Conservation (phyloP, 495 filamentous ascomycete species). For the Haplographium delicatum region DNA sequence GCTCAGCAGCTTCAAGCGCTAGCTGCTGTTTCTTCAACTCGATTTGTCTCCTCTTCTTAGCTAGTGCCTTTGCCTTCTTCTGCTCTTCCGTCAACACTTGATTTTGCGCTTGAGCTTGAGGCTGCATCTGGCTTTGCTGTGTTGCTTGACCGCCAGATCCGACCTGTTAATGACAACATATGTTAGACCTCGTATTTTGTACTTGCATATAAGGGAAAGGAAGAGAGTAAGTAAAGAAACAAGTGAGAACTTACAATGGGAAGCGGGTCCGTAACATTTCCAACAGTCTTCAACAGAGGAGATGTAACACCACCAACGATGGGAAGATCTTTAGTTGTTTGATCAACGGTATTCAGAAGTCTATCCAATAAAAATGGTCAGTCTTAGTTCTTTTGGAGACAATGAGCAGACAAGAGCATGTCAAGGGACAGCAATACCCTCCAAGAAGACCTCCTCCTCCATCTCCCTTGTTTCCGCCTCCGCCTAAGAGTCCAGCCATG, state of each 20-base stretch:
- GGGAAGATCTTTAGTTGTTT: conserved; percentile 20
- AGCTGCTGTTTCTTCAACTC: conserved; percentile 20
- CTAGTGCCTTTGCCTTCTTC: conserved; percentile 17
- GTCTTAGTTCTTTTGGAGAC: background rate
- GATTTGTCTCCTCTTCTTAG: conserved; percentile 15
- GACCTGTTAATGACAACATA: conserved; percentile 4
- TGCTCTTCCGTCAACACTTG: conserved; percentile 15
- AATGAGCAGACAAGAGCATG: background rate
- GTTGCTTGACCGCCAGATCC: conserved; percentile 12
- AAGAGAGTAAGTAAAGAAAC: background rate
- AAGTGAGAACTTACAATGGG: conserved; percentile 13
- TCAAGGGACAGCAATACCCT: background rate
- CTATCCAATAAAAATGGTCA: too few species aligned
- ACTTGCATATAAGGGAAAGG: background rate
- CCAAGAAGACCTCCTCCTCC: conserved; percentile 15
- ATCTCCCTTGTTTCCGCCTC: conserved; percentile 3
- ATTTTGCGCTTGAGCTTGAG: background rate
- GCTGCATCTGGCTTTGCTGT: conserved; percentile 1
- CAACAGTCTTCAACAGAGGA: conserved; percentile 17
- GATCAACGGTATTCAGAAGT: conserved; percentile 17
- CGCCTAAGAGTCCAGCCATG: conserved; percentile 20
- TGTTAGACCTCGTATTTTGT: background rate
- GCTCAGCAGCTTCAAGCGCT: conserved; percentile 15
- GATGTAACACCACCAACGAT: conserved; percentile 19
- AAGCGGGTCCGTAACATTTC: conserved; percentile 11